Evolutionary conservation across 2,329 filamentous ascomycete genomes (phyloP).

Genomic region (Aspergillus alliaceus): DNA sequence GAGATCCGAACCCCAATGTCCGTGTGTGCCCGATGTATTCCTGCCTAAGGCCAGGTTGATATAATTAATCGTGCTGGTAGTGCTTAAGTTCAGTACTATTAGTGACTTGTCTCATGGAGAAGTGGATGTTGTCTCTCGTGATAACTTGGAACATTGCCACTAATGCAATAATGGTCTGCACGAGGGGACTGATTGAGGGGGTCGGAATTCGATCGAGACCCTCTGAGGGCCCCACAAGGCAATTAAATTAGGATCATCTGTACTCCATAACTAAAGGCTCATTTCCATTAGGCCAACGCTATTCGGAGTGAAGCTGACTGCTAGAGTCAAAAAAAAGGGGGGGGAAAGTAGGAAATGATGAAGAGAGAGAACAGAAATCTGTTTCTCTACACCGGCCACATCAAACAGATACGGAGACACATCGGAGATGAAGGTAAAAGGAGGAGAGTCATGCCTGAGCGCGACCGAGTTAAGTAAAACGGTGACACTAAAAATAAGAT

Average conservation of each 20-base stretch:
- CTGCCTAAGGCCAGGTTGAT: neutral
- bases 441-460: too few species aligned
- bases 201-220: conserved; percentile 2
- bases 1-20: neutral
- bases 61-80: neutral
- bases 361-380: too few species aligned
- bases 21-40: neutral
- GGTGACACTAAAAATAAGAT: conserved; percentile 14
- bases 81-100: neutral
- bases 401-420: neutral
- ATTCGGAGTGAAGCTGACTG: neutral
- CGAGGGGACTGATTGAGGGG: neutral
- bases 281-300: neutral
- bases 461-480: neutral
- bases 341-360: neutral
- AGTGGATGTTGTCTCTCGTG: neutral
- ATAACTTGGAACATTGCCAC: conserved; percentile 1
- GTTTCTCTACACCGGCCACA: too few species aligned
- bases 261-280: neutral
- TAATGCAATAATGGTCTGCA: neutral
- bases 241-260: conserved; percentile 3
- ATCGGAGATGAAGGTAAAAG: neutral
- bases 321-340: neutral
- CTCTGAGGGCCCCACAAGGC: neutral
- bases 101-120: neutral